Evolutionary conservation across 345 rosid genomes (phyloP), one percentile per base, ranked within the genome.

Genomic region (Zanthoxylum bungeanum): DNA sequence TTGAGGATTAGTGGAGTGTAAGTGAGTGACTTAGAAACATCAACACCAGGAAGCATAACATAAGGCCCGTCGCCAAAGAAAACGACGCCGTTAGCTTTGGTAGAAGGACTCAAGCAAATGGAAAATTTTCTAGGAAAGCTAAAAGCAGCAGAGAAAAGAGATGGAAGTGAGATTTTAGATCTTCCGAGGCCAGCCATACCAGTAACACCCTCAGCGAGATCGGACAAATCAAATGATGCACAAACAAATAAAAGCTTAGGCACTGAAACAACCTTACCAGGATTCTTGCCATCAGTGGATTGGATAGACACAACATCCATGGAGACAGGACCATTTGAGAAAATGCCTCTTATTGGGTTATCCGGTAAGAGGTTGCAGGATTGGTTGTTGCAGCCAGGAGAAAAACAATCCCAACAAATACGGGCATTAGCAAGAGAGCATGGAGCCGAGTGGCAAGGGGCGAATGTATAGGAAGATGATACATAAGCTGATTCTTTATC

Each of bases 11-110:
- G 31, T 11, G 59, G 59, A 16, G 59, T 55, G 33, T 55, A 55
- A 55, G 33, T 55, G 28, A 55, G 59, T 1, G 33, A 55, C 59
- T 55, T 55, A 14, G 33, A 55, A 22, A 55, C 59, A 27, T 55
- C 59, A 55, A 55, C 28, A 11, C 11, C 30, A 9, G 59, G 59
- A 11, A 55, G 59, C 16, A 55, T 22, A 25, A 25, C 59, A 24
- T 55, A 55, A 55, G 31, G 59, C 11, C 28, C 57, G 27, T n/a
- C 25, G 1, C 57, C 57, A 51, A 77, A 39, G 76, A 76, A 37
- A 8, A 55, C 30, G 5, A 25, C 59, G 0, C 59, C 59, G 28
- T 55, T 10, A 55, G 59, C 28, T 22, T 27, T 55, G 27, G 59
- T 9, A 10, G 59, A 55, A 1, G 59, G 24, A 25, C 59, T 25